Evolutionary conservation across 2,329 filamentous ascomycete species (phyloP), one percentile per base, ranked within the genome.

Genomic region (Tolypocladium album): DNA sequence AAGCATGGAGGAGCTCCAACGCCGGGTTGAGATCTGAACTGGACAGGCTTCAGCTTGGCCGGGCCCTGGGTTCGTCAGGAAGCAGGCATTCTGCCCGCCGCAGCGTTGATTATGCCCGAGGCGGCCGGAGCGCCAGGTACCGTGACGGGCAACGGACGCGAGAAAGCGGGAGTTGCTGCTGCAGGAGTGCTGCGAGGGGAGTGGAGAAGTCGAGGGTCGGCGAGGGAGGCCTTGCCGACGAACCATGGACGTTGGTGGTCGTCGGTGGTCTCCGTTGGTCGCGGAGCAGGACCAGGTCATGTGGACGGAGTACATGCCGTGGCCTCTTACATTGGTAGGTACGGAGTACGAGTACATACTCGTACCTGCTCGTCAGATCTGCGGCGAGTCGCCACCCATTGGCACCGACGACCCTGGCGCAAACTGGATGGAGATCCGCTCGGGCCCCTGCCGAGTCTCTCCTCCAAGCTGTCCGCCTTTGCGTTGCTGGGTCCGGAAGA

Each of bases 141-240:
- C 57, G 59, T 61, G 57, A 63, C 55, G 52, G 55, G 40, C 53
- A 34, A 50, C 39, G 57, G 57, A 60, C 61, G 61, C 57, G 47
- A 45, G 59, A 59, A 43, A 43, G 31, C 50, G 59, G 53, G 55
- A 59, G 57, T 15, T 34, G 52, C 47, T 61, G 57, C 58, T 57
- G 61, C 58, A 50, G 55, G 58, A 47, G 59, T 31, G 57, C 59
- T 59, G 56, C 58, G 50, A 45, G 62, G 50, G 55, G 47, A 34
- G 62, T 61, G 59, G 62, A 61, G 57, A 34, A 39, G 52, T 12
- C 47, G 56, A 63, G 57, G 43, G 56, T 22, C 31, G 55, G 11
- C 27, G 36, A 39, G n/a, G 34, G 55, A 22, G 24, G 36, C 59
- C 59, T 57, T 27, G 55, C 36, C 36, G 31, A 50, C 24, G 45